Evolutionary conservation across 768 basidiomycete genomes (phyloP), one percentile per base, ranked within the genome.

Genomic region (Lyophyllum semitale): DNA sequence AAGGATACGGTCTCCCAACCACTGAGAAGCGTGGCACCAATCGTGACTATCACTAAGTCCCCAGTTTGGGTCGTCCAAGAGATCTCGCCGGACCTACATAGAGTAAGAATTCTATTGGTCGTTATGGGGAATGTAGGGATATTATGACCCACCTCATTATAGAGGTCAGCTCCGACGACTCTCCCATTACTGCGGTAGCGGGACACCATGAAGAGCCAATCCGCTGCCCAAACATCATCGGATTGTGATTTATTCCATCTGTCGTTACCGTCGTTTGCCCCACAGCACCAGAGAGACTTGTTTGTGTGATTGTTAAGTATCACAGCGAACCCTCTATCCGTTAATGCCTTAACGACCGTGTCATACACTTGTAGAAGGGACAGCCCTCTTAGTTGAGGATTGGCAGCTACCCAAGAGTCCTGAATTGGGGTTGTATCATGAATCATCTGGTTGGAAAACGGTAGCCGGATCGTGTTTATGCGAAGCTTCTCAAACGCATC

Each of bases 381-480:
- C 43, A 60, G 42, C 15, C 56, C 59, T 29, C 33, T 51, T 1
- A 60, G 35, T 44, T 57, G 52, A 30, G 55, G 49, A 13, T 60
- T 60, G 35, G 55, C 59, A 8, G 41, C 26, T 4, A 60, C 53
- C 59, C 53, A 57, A 32, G 38, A 32, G 35, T 57, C 56, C 32
- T 57, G 48, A 30, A 60, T 25, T 8, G 47, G 48, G 9, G 48
- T 44, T 22, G 52, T 54, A 51, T 60, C 59, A 20, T 57, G 59
- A 18, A 60, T 60, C 59, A 60, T 60, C 49, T 60, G 38, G 50
- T 60, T 60, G 44, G 59, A 60, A 37, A 60, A 60, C 12, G 53
- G 56, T 22, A 60, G 32, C 11, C 53, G 59, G 26, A 58, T 48
- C 3, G 56, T 54, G 37, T 60, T 58, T 23, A 60, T 58, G 23